Evolutionary conservation across 306 rosid genomes (phyloP), one percentile per base, ranked within the genome.

Genomic region (Quercus suber): DNA sequence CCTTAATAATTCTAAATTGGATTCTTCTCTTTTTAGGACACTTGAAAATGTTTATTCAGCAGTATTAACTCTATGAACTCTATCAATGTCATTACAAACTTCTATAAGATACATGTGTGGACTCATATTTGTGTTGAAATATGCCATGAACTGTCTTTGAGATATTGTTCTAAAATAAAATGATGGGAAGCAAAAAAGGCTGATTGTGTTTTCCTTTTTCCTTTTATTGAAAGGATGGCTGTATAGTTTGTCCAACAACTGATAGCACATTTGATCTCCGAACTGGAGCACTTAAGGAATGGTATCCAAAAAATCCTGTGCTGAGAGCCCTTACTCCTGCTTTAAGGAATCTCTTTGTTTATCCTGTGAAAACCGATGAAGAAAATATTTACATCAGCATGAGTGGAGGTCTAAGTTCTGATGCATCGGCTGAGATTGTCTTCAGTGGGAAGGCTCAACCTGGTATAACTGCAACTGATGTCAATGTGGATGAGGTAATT

Each of bases 241-340:
- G 97, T 71, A 85, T 94, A 79, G 89, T 94, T 76, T 94, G 97
- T 69, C 99, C 97, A 69, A 73, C 99, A 77, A 94, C 99, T 18
- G 99, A 94, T n/a, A 94, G 99, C 82, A 92, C 97, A 59, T 94
- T 94, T 80, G 97, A 94, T 87, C 92, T 94, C 20, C 78, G 69
- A 59, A 87, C 87, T 1, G 99, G 99, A 77, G 88, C 70, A 7
- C 71, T 91, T 69, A 92, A 84, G 58, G 99, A 92, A 67, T 94
- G 99, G 99, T 94, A 94, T 82, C 98, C 97, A 4, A 94, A 94
- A 59, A 94, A 94, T 81, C 98, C 97, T 30, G 98, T 94, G 65
- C 88, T 92, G 58, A 86, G 97, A 82, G 87, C 76, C 73, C 95
- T 94, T 37, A 92, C 97, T 1, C 98, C 97, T 15, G 85, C 97